Conservation (phyloP, 805 yeast genomes). For the Yarrowia sp. region DNA sequence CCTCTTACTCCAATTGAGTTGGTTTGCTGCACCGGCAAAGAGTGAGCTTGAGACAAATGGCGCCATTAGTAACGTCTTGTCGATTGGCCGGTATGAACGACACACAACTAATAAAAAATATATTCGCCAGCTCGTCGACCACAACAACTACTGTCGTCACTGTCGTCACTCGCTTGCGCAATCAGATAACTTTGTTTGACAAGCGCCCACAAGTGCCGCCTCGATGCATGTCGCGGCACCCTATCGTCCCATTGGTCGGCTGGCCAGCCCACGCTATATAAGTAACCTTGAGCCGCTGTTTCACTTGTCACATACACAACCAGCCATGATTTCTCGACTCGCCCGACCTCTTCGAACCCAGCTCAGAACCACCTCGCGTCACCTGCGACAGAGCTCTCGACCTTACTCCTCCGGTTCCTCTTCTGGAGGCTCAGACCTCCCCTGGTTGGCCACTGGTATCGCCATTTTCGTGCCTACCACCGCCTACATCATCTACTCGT, state of each 20-base stretch:
- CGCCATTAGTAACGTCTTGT: not conserved
- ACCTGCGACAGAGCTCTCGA: not conserved
- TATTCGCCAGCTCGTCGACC: too few species aligned
- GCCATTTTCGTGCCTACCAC: not conserved
- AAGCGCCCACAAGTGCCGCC: conserved; percentile 2
- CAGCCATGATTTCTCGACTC: conserved; percentile 4
- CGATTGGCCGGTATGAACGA: not conserved
- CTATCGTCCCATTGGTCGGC: conserved; percentile 17
- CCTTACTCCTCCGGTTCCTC: not conserved
- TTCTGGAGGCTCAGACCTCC: not conserved
- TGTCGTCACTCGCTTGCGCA: not conserved
- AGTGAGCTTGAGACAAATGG: conserved; percentile 13
- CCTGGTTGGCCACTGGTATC: not conserved
- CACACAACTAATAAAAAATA: too few species aligned
- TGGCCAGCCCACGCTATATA: not conserved
- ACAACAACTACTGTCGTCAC: too few species aligned
- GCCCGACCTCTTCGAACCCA: conserved; percentile 23
- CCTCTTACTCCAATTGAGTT: not conserved
- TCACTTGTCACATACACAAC: not conserved
- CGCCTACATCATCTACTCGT: conserved; percentile 22
- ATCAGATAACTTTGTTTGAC: conserved; percentile 8
- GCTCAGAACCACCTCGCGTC: not conserved
- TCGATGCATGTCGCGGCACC: conserved; percentile 19
- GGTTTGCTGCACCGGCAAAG: conserved; percentile 15
- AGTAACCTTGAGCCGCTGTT: not conserved